Evolutionary conservation across 805 yeast genomes (phyloP), one percentile per base, ranked within the genome.

Genomic region (Candida nemodendra): DNA sequence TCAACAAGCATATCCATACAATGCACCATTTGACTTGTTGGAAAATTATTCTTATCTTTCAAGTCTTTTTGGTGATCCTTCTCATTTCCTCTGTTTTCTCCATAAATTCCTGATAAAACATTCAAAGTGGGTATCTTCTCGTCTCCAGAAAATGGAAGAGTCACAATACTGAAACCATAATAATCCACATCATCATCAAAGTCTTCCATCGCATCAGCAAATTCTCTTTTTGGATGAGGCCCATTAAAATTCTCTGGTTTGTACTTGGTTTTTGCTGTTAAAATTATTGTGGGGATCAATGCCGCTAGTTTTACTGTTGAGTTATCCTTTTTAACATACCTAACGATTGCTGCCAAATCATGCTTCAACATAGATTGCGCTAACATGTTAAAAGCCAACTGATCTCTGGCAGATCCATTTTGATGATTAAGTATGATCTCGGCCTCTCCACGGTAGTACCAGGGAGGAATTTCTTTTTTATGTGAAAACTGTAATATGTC

Each of bases 71-170:
- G 12, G 2, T 9, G 19, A 15, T 34, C 35, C 2, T 16, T 13
- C 2, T 18, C 17, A n/a, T 8, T 9, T 13, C 28, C 34, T 9
- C 30, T n/a, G n/a, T 39, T 45, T 3, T 29, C 34, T 3, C 69
- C 66, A 18, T 50, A 53, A 11, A 68, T 41, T 4, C 65, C 57
- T 8, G 59, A 51, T 18, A 77, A 45, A 26, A 56, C 54, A 5
- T 69, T 65, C 48, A 83, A 75, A 17, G 44, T 47, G 3, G 89
- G 77, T 12, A 78, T 66, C 47, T 76, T 75, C 45, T 79, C 83
- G 56, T 89, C 96, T 46, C 86, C 95, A 29, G 74, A 72, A 57
- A 75, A 85, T 2, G 96, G 93, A 9, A 88, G 54, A 31, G 80
- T 64, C 9, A 71, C 69, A 45, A 80, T 54, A 1, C 73, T 61